A percentile compares a stretch with the other conserved stretches of the same genome.
phyloP scores from a whole-genome alignment of 2,329 filamentous ascomycete species.

The Microcyclospora pomicola region DNA sequence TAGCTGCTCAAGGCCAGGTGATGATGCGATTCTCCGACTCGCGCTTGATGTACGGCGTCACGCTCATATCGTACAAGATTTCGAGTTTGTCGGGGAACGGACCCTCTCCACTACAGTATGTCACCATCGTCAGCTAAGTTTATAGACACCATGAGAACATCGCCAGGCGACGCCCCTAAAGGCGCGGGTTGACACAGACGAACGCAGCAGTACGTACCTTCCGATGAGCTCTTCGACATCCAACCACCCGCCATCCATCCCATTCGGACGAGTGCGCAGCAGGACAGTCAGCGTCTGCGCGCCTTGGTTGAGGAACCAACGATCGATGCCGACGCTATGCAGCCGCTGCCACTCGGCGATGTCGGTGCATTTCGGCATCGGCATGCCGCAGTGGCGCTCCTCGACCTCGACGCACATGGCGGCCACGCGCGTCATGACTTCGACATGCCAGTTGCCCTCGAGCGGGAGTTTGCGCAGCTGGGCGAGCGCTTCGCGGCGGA shows the following conservation, averaged over 20 bases:
- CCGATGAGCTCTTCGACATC: constrained; percentile 11
- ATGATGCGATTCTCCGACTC: too few species aligned
- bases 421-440: constrained; percentile 13
- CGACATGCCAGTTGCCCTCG: constrained; percentile 17
- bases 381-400: constrained; percentile 10
- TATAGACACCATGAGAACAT: too few species aligned
- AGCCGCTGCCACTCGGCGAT: constrained; percentile 20
- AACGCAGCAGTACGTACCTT: constrained; percentile 7
- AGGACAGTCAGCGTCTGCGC: constrained; percentile 9
- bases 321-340: constrained; percentile 13
- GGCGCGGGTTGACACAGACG: background rate
- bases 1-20: too few species aligned
- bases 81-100: too few species aligned
- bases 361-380: constrained; percentile 11
- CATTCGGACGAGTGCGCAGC: constrained; percentile 15
- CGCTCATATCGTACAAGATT: too few species aligned
- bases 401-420: constrained; percentile 14
- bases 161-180: too few species aligned
- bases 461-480: constrained; percentile 13
- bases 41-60: too few species aligned
- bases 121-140: too few species aligned
- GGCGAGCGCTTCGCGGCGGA: constrained; percentile 14
- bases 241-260: constrained; percentile 18
- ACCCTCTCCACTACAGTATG: too few species aligned
- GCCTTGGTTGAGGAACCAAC: constrained; percentile 8